Evolutionary conservation across 2,329 filamentous ascomycete genomes (phyloP).

Genomic region (Phaeomoniella chlamydospora): DNA sequence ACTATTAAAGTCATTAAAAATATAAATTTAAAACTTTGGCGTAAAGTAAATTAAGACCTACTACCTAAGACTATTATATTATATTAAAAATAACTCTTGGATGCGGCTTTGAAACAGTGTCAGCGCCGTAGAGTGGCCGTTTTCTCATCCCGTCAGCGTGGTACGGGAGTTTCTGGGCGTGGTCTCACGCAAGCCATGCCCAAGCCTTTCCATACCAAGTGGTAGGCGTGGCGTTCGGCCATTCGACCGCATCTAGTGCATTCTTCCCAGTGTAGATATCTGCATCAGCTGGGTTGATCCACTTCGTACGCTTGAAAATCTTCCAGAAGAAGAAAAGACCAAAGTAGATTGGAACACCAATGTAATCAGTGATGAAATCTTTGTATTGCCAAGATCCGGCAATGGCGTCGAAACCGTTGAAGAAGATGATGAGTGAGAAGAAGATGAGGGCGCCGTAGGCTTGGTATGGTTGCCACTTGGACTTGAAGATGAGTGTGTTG

Average conservation of each 20-base stretch:
- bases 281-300: constrained; percentile 31
- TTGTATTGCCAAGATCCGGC: constrained; percentile 1
- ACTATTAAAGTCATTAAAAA: too few relatives aligned
- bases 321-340: constrained; percentile 44
- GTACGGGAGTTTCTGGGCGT: too few relatives aligned
- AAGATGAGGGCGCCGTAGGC: constrained; percentile 45
- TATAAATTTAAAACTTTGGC: too few relatives aligned
- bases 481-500: constrained; percentile 23
- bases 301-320: constrained; percentile 28
- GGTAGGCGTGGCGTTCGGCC: constrained; percentile 16
- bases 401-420: constrained; percentile 32
- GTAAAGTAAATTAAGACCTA: too few relatives aligned
- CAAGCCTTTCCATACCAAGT: constrained; percentile 18
- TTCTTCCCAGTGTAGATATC: constrained; percentile 36
- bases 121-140: too few relatives aligned
- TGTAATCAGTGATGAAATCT: constrained; percentile 49
- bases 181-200: constrained; percentile 17
- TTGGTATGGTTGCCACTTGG: constrained; percentile 38
- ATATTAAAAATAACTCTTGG: too few relatives aligned
- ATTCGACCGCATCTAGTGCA: constrained; percentile 11
- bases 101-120: too few relatives aligned
- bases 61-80: too few relatives aligned
- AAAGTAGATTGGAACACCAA: constrained; percentile 47
- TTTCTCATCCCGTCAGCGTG: too few relatives aligned
- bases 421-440: constrained; percentile 45